Evolutionary conservation across 1,284 basidiomycete genomes (phyloP), one percentile per base, ranked within the genome.

Genomic region (Ganoderma resinaceum): DNA sequence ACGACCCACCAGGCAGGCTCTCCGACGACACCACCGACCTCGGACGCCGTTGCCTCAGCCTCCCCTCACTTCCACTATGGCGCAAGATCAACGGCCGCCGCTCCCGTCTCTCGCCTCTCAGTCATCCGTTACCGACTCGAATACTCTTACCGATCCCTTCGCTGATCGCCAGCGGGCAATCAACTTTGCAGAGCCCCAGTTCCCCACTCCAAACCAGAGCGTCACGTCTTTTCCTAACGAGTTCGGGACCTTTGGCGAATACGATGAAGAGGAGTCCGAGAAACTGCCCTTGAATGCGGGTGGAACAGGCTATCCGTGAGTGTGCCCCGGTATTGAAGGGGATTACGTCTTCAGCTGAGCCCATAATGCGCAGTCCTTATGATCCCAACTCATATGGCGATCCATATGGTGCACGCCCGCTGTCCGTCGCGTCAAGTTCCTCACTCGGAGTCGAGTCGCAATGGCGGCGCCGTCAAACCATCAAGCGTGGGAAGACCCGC

Each of bases 391-490:
- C 84, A 0, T 92, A 85, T 76, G 92, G 90, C 16, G 91, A 92
- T 71, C 90, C 92, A 0, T 92, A 91, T 72, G 55, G 62, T 20
- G 58, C 40, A n/a, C 88, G 92, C 37, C 92, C 93, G 8, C 71
- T 76, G 42, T 94, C 92, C 7, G 80, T 85, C n/a, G 84, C 86
- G 57, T 92, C 92, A 0, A 85, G 86, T 33, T 84, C 86, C 8
- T 89, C 89, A n/a, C 86, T 82, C 67, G 91, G 90, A 62, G 87
- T 85, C 43, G 91, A 94, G 68, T 87, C 84, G 61, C 90, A 90
- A n/a, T 94, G 93, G 93, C 86, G 93, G 75, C 89, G 93, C 66
- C 90, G 95, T 63, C 95, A 97, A 80, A 95, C 94, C n/a, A 94
- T 95, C 81, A 94, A 94, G 78, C 92, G 95, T 66, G 95, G 94